phyloP scores from a whole-genome alignment of 1,284 basidiomycete genomes.

The Cryptococcus sp. region DNA sequence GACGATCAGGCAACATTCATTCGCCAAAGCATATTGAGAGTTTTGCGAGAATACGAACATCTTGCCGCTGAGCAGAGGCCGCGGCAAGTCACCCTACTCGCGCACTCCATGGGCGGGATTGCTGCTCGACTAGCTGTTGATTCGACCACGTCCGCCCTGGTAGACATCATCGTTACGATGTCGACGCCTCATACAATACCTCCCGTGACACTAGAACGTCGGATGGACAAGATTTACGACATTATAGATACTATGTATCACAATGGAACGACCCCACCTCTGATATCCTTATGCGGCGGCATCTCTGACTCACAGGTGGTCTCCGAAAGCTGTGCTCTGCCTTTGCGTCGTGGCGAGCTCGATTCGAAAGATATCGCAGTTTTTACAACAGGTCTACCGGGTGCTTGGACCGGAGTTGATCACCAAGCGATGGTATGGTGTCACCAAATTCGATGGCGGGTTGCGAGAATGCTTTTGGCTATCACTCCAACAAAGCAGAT shows the following conservation, averaged over 20 bases:
- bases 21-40: conserved; percentile 69
- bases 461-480: conserved; percentile 77
- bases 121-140: conserved; percentile 68
- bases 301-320: conserved; percentile 89
- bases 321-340: conserved; percentile 82
- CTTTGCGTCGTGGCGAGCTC: conserved; percentile 26
- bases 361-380: conserved; percentile 66
- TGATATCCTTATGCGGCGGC: conserved; percentile 84
- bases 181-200: conserved; percentile 88
- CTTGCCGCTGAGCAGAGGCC: conserved; percentile 43
- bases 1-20: conserved; percentile 80
- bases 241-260: conserved; percentile 48
- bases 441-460: conserved; percentile 87
- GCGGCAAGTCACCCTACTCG: conserved; percentile 69
- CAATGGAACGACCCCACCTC: conserved; percentile 58
- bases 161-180: conserved; percentile 88
- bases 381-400: conserved; percentile 83
- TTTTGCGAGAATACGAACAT: conserved; percentile 70
- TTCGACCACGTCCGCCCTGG: conserved; percentile 37
- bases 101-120: conserved; percentile 98
- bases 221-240: conserved; percentile 75
- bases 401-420: conserved; percentile 91
- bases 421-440: conserved; percentile 99
- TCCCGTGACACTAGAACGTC: conserved; percentile 73
- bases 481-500: conserved; percentile 53